Evolutionary conservation across 1,284 basidiomycete species (phyloP), one percentile per base, ranked within the genome.

Genomic region (Leccinum fallax): DNA sequence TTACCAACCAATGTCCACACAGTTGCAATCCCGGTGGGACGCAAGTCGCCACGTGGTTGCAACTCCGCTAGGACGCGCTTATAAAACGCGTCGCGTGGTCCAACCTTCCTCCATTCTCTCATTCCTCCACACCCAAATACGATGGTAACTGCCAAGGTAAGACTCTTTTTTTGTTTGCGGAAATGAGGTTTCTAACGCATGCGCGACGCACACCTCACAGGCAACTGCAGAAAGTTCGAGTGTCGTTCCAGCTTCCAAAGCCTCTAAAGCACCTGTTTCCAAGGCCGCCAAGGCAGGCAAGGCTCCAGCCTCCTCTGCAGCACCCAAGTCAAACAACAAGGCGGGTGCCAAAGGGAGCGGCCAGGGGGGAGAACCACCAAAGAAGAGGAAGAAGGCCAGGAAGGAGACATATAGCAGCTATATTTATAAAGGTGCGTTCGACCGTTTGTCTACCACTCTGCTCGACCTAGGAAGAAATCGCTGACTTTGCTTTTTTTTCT

Each of bases 391-490:
- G 40, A 77, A 74, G 61, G 38, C 71, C 1, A 63, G 74, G 21
- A 77, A 71, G 63, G 74, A 75, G 30, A 75, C 74, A 4, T 75
- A 75, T 26, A 67, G 71, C 48, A 72, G 68, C 9, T 77, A 75
- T 53, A 77, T 75, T 24, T 75, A 77, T 64, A 77, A 74, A 51
- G 76, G 74, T 76, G 48, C 19, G 38, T 57, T n/a, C 11, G 4
- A 6, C 19, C 46, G 16, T 26, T n/a, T 26, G 24, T 26, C 48
- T 46, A 24, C 24, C 24, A 16, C 49, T 26, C 13, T 26, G 24
- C 16, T 13, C 6, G 28, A 11, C 28, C 24, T 53, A 10, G 8
- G 6, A 30, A 24, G 4, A n/a, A 26, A 5, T 26, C n/a, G 26
- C 16, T 52, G 16, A 52, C 26, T 13, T 16, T 0, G 24, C 21